Percentiles rank a stretch among this genome's conserved stretches.
Conservation (phyloP, 1,284 basidiomycete genomes). For the Fistulinella cinereoalba region DNA sequence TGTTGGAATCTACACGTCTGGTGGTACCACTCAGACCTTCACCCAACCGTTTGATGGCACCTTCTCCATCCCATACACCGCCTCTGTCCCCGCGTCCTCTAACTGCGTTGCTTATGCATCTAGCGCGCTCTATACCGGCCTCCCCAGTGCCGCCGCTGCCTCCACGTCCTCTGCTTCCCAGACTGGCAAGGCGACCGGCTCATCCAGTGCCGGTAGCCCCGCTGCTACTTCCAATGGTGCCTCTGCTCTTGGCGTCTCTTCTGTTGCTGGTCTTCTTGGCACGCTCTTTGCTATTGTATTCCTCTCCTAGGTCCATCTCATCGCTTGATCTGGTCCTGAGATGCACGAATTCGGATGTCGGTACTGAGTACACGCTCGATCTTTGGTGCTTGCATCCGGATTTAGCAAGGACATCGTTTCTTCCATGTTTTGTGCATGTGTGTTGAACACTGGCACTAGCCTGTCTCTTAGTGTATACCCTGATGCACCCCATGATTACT, state of each 20-base stretch:
- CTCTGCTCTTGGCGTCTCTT: constrained; percentile 37
- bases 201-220: constrained; percentile 23
- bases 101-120: constrained; percentile 61
- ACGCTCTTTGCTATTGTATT: constrained; percentile 47
- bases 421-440: constrained; percentile 10
- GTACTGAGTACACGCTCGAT: neutral
- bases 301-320: constrained; percentile 35
- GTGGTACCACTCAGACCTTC: constrained; percentile 26
- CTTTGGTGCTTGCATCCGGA: constrained; percentile 3
- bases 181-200: constrained; percentile 14
- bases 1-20: constrained; percentile 22
- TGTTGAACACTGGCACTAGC: constrained; percentile 27
- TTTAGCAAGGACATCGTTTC: constrained; percentile 13
- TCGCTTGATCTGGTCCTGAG: constrained; percentile 8
- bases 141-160: constrained; percentile 17
- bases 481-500: neutral
- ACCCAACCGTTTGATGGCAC: constrained; percentile 37
- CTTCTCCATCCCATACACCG: constrained; percentile 48
- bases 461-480: constrained; percentile 14
- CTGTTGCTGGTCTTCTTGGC: constrained; percentile 40
- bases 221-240: constrained; percentile 35
- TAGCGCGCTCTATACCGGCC: constrained; percentile 42
- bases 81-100: constrained; percentile 57
- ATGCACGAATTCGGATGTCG: neutral
- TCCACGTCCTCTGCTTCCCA: constrained; percentile 17